phyloP scores from a whole-genome alignment of 2,329 filamentous ascomycete species.

The Penicillium sp. region DNA sequence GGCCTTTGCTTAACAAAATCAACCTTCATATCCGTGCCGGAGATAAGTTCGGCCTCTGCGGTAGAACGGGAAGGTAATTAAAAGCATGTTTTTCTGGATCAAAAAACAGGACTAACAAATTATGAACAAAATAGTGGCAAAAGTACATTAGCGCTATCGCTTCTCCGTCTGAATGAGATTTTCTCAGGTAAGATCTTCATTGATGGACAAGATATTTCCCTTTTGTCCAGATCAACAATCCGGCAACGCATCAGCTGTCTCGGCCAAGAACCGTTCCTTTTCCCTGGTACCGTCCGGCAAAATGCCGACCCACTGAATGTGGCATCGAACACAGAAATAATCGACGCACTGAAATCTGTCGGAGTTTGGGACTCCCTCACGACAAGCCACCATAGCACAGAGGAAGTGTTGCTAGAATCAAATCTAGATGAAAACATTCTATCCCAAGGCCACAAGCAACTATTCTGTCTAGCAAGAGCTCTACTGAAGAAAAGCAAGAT shows the following conservation, averaged over 20 bases:
- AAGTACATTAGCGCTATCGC: slow-evolving; percentile 18
- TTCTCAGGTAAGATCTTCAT: slow-evolving; percentile 23
- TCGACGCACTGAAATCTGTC: slow-evolving; percentile 24
- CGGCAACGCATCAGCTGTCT: slow-evolving; percentile 25
- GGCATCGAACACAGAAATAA: slow-evolving; percentile 19
- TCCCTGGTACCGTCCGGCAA: slow-evolving; percentile 22
- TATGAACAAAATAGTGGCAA: slow-evolving; percentile 18
- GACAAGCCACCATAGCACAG: slow-evolving; percentile 9
- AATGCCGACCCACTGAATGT: slow-evolving; percentile 31
- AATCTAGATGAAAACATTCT: slow-evolving; percentile 48
- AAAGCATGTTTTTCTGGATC: neutral
- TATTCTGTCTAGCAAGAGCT: slow-evolving; percentile 71
- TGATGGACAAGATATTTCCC: slow-evolving; percentile 25
- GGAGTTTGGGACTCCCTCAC: slow-evolving; percentile 24
- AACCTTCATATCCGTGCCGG: slow-evolving; percentile 26
- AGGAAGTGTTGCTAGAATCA: slow-evolving; percentile 17
- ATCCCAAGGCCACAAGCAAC: slow-evolving; percentile 73
- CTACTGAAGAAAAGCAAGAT: slow-evolving; percentile 43
- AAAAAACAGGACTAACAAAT: neutral
- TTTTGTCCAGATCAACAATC: slow-evolving; percentile 16
- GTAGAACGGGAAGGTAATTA: slow-evolving; percentile 31
- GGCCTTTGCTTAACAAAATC: slow-evolving; percentile 28
- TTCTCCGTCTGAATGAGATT: slow-evolving; percentile 31
- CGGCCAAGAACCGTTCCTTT: slow-evolving; percentile 28
- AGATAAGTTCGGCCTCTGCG: slow-evolving; percentile 38